phyloP scores from a whole-genome alignment of 768 basidiomycete genomes.

The Psilocybe azurescens region DNA sequence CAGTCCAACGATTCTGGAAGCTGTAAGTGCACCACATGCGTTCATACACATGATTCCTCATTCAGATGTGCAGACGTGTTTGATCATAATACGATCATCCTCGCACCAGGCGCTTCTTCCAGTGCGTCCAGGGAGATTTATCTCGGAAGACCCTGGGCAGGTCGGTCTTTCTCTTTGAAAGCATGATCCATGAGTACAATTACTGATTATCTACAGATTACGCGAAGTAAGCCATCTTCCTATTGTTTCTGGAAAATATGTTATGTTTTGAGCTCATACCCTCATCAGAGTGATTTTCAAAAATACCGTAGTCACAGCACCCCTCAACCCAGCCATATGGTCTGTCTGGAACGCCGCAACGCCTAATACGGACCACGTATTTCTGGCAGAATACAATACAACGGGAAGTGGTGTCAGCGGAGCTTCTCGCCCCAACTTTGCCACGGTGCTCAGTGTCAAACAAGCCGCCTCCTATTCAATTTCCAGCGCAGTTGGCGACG shows the following conservation, averaged over 20 bases:
- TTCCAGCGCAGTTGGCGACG: conserved; percentile 49
- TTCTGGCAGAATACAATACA: conserved; percentile 52
- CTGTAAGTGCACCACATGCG: conserved; percentile 36
- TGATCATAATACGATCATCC: conserved; percentile 46
- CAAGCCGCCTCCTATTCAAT: conserved; percentile 46
- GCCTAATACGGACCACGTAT: conserved; percentile 44
- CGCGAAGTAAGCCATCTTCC: conserved; percentile 39
- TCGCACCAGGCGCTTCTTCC: conserved; percentile 43
- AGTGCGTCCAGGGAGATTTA: conserved; percentile 40
- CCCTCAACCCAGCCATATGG: conserved; percentile 50
- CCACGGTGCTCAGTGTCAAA: conserved; percentile 39
- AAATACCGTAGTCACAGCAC: conserved; percentile 46
- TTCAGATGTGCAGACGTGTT: conserved; percentile 38
- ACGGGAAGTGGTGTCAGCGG: conserved; percentile 43
- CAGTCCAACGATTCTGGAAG: conserved; percentile 47
- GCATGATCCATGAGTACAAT: not conserved
- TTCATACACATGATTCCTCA: not conserved
- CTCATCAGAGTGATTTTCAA: conserved; percentile 50
- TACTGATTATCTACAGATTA: conserved; percentile 34
- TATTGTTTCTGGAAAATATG: not conserved
- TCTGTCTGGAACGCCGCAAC: conserved; percentile 46
- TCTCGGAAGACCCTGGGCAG: conserved; percentile 56
- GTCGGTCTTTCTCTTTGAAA: conserved; percentile 26
- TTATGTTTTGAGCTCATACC: not conserved
- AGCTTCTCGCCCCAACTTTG: conserved; percentile 43